Evolutionary conservation across 257 asterid species (phyloP).

Genomic region (Solanum clarkiae): DNA sequence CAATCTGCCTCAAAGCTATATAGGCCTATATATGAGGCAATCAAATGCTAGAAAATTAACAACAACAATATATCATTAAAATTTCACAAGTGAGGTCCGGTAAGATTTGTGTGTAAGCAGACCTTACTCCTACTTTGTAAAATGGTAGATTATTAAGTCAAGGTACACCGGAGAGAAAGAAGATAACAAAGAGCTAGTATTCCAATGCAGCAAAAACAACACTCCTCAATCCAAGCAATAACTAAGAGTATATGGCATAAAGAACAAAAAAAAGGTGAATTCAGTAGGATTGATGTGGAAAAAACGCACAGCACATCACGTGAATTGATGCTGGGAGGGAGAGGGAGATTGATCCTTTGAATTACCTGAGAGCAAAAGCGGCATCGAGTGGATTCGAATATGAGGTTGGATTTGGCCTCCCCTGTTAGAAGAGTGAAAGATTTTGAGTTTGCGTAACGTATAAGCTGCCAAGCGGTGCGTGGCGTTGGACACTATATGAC

Average conservation of each 20-base stretch:
- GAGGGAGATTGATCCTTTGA: neutral
- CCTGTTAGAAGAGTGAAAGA: neutral
- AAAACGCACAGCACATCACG: neutral
- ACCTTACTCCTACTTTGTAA: too few species aligned
- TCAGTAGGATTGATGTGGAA: neutral
- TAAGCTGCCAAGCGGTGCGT: neutral
- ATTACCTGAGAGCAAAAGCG: neutral
- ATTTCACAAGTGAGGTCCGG: neutral
- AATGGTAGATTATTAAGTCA: neutral
- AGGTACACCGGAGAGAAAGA: neutral
- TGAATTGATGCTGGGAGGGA: neutral
- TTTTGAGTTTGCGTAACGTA: neutral
- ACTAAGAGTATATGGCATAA: neutral
- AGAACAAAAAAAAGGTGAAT: neutral
- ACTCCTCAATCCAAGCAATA: neutral
- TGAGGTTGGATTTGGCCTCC: neutral
- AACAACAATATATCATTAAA: neutral
- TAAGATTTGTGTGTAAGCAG: too few species aligned
- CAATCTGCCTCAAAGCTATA: neutral
- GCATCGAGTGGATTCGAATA: neutral
- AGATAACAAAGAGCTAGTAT: neutral
- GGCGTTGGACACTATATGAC: neutral
- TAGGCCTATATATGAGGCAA: neutral
- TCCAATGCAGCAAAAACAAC: neutral
- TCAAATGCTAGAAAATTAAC: neutral